Conservation (phyloP, 2,329 filamentous ascomycete genomes). For the Colletotrichum gigasporum region DNA sequence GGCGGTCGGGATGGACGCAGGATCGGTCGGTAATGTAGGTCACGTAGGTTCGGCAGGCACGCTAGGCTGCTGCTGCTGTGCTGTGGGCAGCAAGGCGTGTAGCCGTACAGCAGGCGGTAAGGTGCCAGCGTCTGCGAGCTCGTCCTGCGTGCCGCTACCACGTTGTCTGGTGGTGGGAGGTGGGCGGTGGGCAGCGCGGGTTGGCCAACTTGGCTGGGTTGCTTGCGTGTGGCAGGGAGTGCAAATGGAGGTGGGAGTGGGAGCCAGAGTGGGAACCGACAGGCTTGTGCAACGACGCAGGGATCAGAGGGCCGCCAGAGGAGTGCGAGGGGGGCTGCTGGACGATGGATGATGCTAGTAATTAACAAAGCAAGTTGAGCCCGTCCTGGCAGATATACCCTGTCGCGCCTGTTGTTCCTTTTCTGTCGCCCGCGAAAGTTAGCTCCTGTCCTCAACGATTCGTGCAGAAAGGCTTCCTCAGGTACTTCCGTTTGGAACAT, state of each 20-base stretch:
- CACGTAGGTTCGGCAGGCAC: conserved; percentile 11
- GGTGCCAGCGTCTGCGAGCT: not conserved
- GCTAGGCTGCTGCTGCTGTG: not conserved
- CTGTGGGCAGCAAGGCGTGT: not conserved
- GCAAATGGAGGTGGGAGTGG: conserved; percentile 15
- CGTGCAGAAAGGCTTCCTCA: too few relatives aligned
- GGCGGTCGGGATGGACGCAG: conserved; percentile 24
- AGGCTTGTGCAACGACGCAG: conserved; percentile 30
- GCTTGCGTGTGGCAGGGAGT: conserved; percentile 13
- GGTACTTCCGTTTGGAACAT: too few relatives aligned
- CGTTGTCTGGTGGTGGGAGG: conserved; percentile 15
- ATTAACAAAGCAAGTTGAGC: conserved; percentile 22
- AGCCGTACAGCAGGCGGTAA: not conserved
- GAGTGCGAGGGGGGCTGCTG: not conserved
- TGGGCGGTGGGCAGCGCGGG: not conserved
- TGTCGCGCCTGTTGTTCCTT: not conserved
- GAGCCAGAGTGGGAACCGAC: conserved; percentile 30
- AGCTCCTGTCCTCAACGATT: too few relatives aligned
- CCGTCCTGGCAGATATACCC: conserved; percentile 1
- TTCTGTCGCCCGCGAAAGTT: not conserved
- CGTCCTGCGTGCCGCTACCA: conserved; percentile 4
- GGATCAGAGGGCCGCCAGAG: conserved; percentile 11
- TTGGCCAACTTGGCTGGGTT: not conserved
- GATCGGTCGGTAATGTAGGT: conserved; percentile 23
- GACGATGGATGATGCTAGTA: conserved; percentile 23